phyloP scores from a whole-genome alignment of 1,284 basidiomycete genomes.

The Microbotryum scabiosae region DNA sequence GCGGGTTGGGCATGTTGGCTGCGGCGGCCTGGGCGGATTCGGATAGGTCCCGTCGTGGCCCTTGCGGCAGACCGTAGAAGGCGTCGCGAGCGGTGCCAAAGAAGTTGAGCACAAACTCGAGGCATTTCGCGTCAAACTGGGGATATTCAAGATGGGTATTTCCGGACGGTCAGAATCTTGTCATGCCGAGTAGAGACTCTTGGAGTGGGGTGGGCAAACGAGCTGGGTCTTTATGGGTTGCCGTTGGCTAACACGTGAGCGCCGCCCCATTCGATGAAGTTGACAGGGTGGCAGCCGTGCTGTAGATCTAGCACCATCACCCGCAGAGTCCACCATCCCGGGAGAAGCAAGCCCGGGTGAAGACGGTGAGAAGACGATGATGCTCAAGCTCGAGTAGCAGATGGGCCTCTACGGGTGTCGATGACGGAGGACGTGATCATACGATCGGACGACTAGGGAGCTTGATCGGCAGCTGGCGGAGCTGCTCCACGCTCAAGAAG shows the following conservation, averaged over 20 bases:
- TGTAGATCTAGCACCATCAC: too few relatives aligned
- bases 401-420: too few relatives aligned
- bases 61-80: conserved; percentile 78
- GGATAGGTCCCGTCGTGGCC: conserved; percentile 29
- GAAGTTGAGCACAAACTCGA: conserved; percentile 60
- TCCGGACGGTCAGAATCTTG: not conserved
- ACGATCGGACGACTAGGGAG: too few relatives aligned
- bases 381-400: too few relatives aligned
- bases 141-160: not conserved
- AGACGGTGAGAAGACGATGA: too few relatives aligned
- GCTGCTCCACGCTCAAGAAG: not conserved
- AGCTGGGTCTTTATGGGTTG: too few relatives aligned
- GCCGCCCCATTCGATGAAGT: not conserved
- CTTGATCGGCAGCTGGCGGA: conserved; percentile 13
- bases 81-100: conserved; percentile 61
- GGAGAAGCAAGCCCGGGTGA: too few relatives aligned
- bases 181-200: not conserved
- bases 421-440: too few relatives aligned
- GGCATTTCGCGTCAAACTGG: conserved; percentile 95
- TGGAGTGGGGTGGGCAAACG: not conserved
- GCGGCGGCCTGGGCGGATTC: conserved; percentile 46
- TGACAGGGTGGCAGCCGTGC: not conserved
- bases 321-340: too few relatives aligned
- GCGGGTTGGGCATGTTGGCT: conserved; percentile 60
- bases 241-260: too few relatives aligned